Base-by-base conservation (phyloP, 306 rosid species). In the Sicyos edulis region DNA sequence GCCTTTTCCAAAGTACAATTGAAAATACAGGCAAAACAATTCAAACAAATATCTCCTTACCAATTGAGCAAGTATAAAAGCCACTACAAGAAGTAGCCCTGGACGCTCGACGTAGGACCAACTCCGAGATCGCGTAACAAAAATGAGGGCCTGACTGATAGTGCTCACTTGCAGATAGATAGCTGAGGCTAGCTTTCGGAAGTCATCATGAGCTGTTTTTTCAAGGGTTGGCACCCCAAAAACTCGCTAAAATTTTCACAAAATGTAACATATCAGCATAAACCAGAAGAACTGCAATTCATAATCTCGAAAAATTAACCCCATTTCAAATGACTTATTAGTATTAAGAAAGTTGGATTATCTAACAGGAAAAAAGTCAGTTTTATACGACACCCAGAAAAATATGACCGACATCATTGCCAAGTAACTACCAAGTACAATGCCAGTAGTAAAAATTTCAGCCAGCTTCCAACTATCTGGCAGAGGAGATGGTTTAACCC, bases 381-480 rank as follows among this genome's bases (percentile, higher is more conserved):
- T 95, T 77, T 95, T 95, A 80, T 85, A 95, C 45, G 99, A 92
- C 20, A 87, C 97, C 97, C 97, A 95, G 70, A 95, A 95, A 84
- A 95, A 95, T 85, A 95, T 95, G 44, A 95, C 99, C 3, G 99
- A 91, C 96, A 95, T 95, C 91, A 95, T 83, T 75, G 99, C 99
- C 88, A 95, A 81, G 91, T 95, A 95, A 83, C 91, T 84, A 69
- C 99, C 99, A 0, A 95, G 97, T 44, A 95, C 82, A 55, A 95
- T 15, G 26, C 99, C 99, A 20, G 97, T 95, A 32, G 97, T 82
- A 80, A 95, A 95, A 82, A 95, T 95, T 82, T 95, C 99, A 0
- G 97, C 73, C 56, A 95, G 88, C 83, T 95, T 95, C 99, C 99
- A 95, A 83, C 97, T 95, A 87, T 95, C 99, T 16, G 99, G 99